phyloP scores from a whole-genome alignment of 352 stramenopile genomes.

The Phytophthora capsici region DNA sequence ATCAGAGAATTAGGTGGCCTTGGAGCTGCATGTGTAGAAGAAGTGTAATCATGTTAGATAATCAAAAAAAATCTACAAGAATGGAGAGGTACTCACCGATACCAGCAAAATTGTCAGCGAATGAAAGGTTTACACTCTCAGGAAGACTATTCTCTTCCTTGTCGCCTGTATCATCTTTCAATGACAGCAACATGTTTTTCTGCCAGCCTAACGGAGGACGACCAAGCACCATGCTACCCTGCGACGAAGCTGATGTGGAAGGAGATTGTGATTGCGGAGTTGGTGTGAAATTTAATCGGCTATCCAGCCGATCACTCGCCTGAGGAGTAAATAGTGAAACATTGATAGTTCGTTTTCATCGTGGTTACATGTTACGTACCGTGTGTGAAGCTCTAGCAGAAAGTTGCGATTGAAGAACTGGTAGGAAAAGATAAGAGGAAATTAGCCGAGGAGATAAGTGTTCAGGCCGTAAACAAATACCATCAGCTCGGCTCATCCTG shows the following conservation, averaged over 20 bases:
- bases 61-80: background rate
- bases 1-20: background rate
- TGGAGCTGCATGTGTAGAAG: slow-evolving; percentile 1
- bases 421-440: background rate
- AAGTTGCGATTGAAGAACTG: slow-evolving; percentile 39
- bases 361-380: slow-evolving; percentile 2
- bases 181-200: slow-evolving; percentile 35
- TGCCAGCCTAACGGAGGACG: slow-evolving; percentile 52
- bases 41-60: background rate
- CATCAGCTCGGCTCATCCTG: slow-evolving; percentile 43
- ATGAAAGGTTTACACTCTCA: background rate
- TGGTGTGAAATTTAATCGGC: slow-evolving; percentile 2
- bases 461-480: slow-evolving; percentile 14
- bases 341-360: background rate
- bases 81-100: slow-evolving; percentile 11
- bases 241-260: slow-evolving; percentile 47
- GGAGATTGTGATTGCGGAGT: slow-evolving; percentile 20
- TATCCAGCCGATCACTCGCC: slow-evolving; percentile 1
- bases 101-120: background rate
- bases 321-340: slow-evolving; percentile 2
- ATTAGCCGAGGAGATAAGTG: background rate
- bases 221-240: slow-evolving; percentile 44
- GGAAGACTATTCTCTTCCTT: background rate
- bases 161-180: slow-evolving; percentile 9
- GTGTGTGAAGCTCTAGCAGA: slow-evolving; percentile 7